Conservation (phyloP, 73 alveolate genomes). For the Stentor roeselii region DNA sequence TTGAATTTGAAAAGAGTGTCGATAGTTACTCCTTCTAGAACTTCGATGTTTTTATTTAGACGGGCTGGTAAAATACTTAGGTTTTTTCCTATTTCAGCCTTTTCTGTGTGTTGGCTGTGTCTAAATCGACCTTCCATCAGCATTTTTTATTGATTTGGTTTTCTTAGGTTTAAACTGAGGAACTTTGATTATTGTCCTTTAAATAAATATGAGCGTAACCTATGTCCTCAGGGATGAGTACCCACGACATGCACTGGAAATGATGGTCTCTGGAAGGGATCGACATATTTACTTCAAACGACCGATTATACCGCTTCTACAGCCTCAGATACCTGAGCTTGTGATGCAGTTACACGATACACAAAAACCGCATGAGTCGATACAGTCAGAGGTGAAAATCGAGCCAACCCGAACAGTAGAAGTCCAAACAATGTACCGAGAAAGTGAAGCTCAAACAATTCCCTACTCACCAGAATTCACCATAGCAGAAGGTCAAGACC, state of each 20-base stretch:
- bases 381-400: constrained; percentile 23
- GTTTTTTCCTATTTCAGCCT: not conserved
- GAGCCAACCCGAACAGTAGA: constrained; percentile 51
- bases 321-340: constrained; percentile 37
- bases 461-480: constrained; percentile 95
- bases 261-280: constrained; percentile 33
- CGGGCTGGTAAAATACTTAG: not conserved
- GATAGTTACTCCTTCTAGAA: not conserved
- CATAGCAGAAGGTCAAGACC: constrained; percentile 81
- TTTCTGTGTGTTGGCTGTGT: no score
- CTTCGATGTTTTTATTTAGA: not conserved
- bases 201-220: constrained; percentile 32
- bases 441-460: constrained; percentile 95
- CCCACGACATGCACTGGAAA: constrained; percentile 22
- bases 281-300: constrained; percentile 54
- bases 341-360: constrained; percentile 33
- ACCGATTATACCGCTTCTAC: constrained; percentile 56
- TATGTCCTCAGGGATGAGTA: constrained; percentile 23
- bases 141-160: no score
- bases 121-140: no score
- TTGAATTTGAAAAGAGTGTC: not conserved
- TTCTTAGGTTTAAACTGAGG: no score
- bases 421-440: constrained; percentile 78
- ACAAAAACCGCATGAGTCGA: constrained; percentile 36
- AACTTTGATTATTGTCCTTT: no score